Conservation (phyloP, 2,329 filamentous ascomycete genomes). For the Diaporthe sp. region DNA sequence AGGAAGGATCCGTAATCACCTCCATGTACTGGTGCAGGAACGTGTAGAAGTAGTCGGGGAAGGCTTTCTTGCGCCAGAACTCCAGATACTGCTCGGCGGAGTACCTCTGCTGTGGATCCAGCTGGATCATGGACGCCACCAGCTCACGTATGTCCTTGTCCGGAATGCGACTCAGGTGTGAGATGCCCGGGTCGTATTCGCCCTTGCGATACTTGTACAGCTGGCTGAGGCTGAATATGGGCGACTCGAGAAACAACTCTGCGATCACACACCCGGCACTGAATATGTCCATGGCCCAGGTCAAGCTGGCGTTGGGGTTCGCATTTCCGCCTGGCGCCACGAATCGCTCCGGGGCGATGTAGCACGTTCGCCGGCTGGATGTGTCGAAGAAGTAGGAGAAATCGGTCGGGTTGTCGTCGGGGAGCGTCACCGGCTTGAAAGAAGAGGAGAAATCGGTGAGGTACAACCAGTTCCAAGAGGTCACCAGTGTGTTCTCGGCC, state of each 20-base stretch:
- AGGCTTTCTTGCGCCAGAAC: slow-evolving; percentile 92
- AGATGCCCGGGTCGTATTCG: slow-evolving; percentile 89
- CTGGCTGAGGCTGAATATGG: slow-evolving; percentile 97
- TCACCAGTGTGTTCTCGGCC: slow-evolving; percentile 96
- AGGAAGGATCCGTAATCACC: slow-evolving; percentile 90
- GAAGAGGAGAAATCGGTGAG: slow-evolving; percentile 96
- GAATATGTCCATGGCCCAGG: slow-evolving; percentile 99
- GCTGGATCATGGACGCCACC: slow-evolving; percentile 95
- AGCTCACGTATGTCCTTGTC: slow-evolving; percentile 90
- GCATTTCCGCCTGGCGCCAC: slow-evolving; percentile 77
- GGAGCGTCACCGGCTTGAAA: slow-evolving; percentile 93
- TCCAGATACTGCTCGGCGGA: slow-evolving; percentile 94
- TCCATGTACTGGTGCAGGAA: slow-evolving; percentile 99
- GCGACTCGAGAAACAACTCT: slow-evolving; percentile 93
- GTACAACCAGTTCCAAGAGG: slow-evolving; percentile 99
- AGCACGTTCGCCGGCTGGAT: slow-evolving; percentile 91
- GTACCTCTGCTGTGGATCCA: slow-evolving; percentile 92
- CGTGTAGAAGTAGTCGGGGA: slow-evolving; percentile 96
- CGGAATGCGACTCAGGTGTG: slow-evolving; percentile 87
- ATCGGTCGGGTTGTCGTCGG: slow-evolving; percentile 96
- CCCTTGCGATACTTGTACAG: slow-evolving; percentile 94
- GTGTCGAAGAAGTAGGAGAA: slow-evolving; percentile 99
- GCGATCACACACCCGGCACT: slow-evolving; percentile 97
- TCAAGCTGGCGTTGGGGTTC: slow-evolving; percentile 71
- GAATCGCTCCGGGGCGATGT: slow-evolving; percentile 94